Evolutionary conservation across 2,329 filamentous ascomycete species (phyloP), one percentile per base, ranked within the genome.

Genomic region (Torrubiella hemipterigena): DNA sequence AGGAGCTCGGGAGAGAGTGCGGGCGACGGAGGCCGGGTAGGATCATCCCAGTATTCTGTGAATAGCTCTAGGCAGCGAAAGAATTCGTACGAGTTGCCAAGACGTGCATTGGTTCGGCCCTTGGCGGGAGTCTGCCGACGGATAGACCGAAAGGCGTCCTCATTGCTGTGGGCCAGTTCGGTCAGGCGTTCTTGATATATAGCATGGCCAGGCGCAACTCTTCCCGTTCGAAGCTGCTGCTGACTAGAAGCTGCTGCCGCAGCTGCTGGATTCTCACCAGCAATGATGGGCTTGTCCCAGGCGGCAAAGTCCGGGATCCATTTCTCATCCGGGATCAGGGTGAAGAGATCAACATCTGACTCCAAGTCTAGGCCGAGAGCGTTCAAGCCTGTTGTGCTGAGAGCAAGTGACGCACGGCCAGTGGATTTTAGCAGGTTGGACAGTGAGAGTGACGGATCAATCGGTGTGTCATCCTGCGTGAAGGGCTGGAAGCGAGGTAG

Each of bases 31-130:
- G 51, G 38, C 18, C 48, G 48, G 6, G 69, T 71, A 0, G 72
- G 69, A 43, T 79, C 74, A 19, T 75, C 69, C 74, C 74, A 79
- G 43, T 64, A 78, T 1, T 58, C 45, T 3, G 71, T 68, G 44
- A 76, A 64, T 17, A 62, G 48, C 42, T 79, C 74, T 14, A 79
- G 57, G 41, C 72, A 69, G 31, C 70, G 69, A 52, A 69, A 79
- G 50, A 79, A 78, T 49, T 78, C 74, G 42, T 77, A 78, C 5
- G 69, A 65, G 41, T 76, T 77, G 11, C 74, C 74, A 7, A 79
- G 52, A 6, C 73, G 66, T 18, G 65, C 61, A 21, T 66, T 58
- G 27, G 61, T 54, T 43, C 66, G 64, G 24, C 73, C 74, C 24
- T 62, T 63, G 20, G 63, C 61, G 1, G 68, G 55, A 6, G 63